These are phyloP conservation scores for Kluyveromyces wickerhamii DNA, from an alignment of 805 yeast genomes.

Conservation along the genomic window DNA sequence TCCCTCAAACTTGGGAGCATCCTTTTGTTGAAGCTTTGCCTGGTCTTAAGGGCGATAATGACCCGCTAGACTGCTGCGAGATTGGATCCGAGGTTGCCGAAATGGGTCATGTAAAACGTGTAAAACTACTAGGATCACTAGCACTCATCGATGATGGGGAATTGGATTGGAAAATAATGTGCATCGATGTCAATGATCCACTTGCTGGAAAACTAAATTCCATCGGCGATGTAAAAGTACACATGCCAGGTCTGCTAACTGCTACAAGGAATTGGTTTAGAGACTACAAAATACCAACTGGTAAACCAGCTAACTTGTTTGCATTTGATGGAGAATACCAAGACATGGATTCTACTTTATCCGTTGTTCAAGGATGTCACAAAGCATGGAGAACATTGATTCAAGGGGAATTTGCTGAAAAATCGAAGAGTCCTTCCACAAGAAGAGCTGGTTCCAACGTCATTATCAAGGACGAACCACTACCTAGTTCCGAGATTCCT, in stretches of 20 bases:
- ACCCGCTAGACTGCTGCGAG: slow-evolving; percentile 92
- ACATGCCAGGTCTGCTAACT: slow-evolving; percentile 63
- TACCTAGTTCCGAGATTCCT: slow-evolving; percentile 34
- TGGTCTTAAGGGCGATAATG: slow-evolving; percentile 72
- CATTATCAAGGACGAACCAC: slow-evolving; percentile 15
- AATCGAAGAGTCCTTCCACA: slow-evolving; percentile 30
- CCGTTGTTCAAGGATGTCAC: slow-evolving; percentile 55
- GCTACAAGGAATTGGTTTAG: slow-evolving; percentile 74
- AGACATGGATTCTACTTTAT: slow-evolving; percentile 49
- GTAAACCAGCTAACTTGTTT: slow-evolving; percentile 67
- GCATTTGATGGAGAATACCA: slow-evolving; percentile 66
- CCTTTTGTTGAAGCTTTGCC: slow-evolving; percentile 54
- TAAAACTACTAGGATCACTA: slow-evolving; percentile 65
- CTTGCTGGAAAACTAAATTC: slow-evolving; percentile 51
- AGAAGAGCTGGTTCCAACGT: slow-evolving; percentile 50
- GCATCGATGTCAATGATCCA: slow-evolving; percentile 60
- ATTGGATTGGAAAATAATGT: slow-evolving; percentile 89
- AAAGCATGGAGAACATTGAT: slow-evolving; percentile 59
- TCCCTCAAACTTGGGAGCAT: slow-evolving; percentile 97
- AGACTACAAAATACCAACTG: slow-evolving; percentile 76
- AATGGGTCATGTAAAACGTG: slow-evolving; percentile 59
- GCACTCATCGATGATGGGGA: slow-evolving; percentile 90
- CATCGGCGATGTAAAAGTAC: slow-evolving; percentile 57
- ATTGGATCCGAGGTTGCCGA: slow-evolving; percentile 56
- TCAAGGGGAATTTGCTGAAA: slow-evolving; percentile 32